Base-by-base conservation (phyloP, 352 stramenopile genomes). In the Phytophthora hybrid region DNA sequence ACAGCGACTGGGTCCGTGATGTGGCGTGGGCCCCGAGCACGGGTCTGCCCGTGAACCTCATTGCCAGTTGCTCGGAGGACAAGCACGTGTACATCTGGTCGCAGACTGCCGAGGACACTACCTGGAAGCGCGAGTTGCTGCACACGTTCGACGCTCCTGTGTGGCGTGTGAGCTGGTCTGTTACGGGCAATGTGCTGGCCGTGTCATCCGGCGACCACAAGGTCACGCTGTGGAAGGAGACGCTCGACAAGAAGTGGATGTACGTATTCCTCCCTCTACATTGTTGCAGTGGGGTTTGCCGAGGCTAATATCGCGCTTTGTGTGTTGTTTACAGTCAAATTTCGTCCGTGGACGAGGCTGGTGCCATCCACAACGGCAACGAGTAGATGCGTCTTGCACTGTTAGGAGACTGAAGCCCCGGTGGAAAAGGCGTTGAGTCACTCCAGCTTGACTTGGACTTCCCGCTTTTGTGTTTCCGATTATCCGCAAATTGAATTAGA, bases 171-270 rank as follows among this genome's bases (percentile, higher is more conserved):
- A 99, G 93, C 87, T 99, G 98, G 98, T 99, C 91, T 55, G 85
- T 99, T 66, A 99, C 97, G 21, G 98, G 97, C 58, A 99, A 99
- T 76, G 95, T 99, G 56, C 85, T 99, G 41, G 98, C 98, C 9
- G 97, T 99, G 37, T 99, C 94, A 32, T 97, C 95, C 61, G 98
- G 97, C 55, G 97, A 99, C 85, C 93, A 98, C 81, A 94, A 97
- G 84, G 98, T 99, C 5, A 98, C 93, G 51, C 79, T 99, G 4
- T 99, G 98, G 98, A 99, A 99, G 82, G 93, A 99, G 79, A 97
- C 85, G 53, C 87, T 99, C 31, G 95, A 99, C 87, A 98, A 98
- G 70, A 96, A 93, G 68, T 99, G 97, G 97, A 95, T 95, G 87
- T 93, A 91, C 75, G 84, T 94, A 69, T 51, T 51, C 18, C 41